These are phyloP conservation scores for Apiospora hydei DNA, from an alignment of 2,329 filamentous ascomycete species.

Conservation along the genomic window DNA sequence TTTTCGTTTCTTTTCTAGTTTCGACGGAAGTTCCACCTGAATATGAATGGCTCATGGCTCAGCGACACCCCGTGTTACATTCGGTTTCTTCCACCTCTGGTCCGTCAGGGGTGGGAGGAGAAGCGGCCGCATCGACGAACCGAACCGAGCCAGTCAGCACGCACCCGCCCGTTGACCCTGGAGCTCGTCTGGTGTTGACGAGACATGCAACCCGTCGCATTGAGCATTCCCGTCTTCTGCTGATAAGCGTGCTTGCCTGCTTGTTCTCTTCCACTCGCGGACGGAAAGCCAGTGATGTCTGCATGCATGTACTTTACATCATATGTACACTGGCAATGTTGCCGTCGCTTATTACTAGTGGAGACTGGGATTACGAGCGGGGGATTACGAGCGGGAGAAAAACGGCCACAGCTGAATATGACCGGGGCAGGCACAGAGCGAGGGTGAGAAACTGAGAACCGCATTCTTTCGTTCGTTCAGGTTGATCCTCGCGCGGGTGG, in stretches of 20 bases:
- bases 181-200: not conserved
- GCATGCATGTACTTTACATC: not conserved
- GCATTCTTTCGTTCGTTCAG: not conserved
- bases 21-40: slow-evolving; percentile 14
- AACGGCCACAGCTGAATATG: slow-evolving; percentile 11
- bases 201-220: not conserved
- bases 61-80: slow-evolving; percentile 21
- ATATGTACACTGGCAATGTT: not conserved
- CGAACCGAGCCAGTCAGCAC: slow-evolving; percentile 11
- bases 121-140: slow-evolving; percentile 10
- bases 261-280: not conserved
- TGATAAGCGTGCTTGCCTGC: too few relatives aligned
- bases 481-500: slow-evolving; percentile 4
- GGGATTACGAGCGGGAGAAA: not conserved
- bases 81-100: slow-evolving; percentile 5
- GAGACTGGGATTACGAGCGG: not conserved
- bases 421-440: not conserved
- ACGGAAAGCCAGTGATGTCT: not conserved
- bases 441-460: not conserved
- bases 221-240: not conserved
- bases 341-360: not conserved
- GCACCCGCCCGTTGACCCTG: not conserved
- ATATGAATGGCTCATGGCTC: slow-evolving; percentile 2
- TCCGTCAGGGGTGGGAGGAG: not conserved
- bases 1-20: slow-evolving; percentile 22